These are phyloP conservation scores for Penicillium vulpinum DNA, from an alignment of 2,329 filamentous ascomycete species.

Conservation along the genomic window DNA sequence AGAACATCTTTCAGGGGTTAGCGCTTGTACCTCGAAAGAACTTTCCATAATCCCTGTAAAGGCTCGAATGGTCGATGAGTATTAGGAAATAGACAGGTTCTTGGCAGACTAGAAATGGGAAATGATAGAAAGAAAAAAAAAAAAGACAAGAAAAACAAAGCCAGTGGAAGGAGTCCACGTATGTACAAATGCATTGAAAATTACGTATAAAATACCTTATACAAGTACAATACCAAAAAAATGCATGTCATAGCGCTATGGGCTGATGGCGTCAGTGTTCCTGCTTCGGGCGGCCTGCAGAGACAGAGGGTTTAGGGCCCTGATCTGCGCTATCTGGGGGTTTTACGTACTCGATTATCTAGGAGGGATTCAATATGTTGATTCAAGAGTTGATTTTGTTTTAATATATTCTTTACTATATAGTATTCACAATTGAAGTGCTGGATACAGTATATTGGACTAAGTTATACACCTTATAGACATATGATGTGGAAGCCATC, in stretches of 20 bases:
- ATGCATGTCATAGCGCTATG: conserved; percentile 23
- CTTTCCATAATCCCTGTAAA: conserved; percentile 27
- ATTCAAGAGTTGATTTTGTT: too few species aligned
- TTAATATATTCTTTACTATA: too few species aligned
- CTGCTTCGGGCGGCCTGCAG: conserved; percentile 28
- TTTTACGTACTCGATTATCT: too few species aligned
- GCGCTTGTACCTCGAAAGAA: conserved; percentile 12
- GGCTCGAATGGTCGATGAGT: not conserved
- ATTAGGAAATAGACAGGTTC: not conserved
- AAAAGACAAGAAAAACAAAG: not conserved
- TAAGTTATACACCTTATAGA: too few species aligned
- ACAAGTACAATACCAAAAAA: conserved; percentile 6
- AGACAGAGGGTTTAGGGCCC: conserved; percentile 21
- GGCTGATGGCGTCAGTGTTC: conserved; percentile 27
- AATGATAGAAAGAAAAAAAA: not conserved
- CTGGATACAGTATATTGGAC: too few species aligned
- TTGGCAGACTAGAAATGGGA: not conserved
- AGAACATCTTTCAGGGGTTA: conserved; percentile 2
- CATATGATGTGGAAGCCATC: not conserved
- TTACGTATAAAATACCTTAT: conserved; percentile 6
- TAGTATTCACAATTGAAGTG: too few species aligned
- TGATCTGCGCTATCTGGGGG: too few species aligned
- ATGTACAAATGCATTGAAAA: conserved; percentile 7
- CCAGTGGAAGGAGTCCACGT: conserved; percentile 9
- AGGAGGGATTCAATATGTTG: too few species aligned